Conservation (phyloP, 1,139 yeast genomes). For the Debaryomycetaceae sp. region DNA sequence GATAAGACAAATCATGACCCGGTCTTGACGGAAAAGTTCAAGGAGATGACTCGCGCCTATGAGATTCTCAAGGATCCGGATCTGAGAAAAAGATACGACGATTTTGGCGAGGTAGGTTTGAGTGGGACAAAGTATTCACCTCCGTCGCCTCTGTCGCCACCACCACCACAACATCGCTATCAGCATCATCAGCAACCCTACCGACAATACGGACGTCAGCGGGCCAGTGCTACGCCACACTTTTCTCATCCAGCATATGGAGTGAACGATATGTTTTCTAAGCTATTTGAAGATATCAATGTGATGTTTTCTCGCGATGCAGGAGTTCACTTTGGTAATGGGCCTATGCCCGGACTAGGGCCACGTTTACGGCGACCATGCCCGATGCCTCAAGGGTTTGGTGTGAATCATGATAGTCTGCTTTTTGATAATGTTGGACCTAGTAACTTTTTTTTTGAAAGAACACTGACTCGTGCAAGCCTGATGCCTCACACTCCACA, state of each 20-base stretch:
- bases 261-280: slow-evolving; percentile 26
- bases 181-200: background rate
- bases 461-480: background rate
- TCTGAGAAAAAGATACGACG: slow-evolving; percentile 23
- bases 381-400: no score
- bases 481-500: slow-evolving; percentile 8
- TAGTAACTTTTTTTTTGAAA: background rate
- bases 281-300: slow-evolving; percentile 28
- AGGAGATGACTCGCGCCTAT: slow-evolving; percentile 33
- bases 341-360: no score
- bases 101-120: slow-evolving; percentile 29
- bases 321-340: slow-evolving; percentile 1
- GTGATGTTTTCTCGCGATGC: slow-evolving; percentile 13
- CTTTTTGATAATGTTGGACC: background rate
- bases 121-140: slow-evolving; percentile 13
- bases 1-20: slow-evolving; percentile 39
- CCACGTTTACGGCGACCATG: no score
- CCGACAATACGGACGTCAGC: no score
- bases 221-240: no score
- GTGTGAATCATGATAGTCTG: no score
- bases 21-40: slow-evolving; percentile 31
- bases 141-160: background rate
- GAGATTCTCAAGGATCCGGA: slow-evolving; percentile 26
- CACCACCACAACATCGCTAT: background rate
- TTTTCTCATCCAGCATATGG: slow-evolving; percentile 5